Conservation (phyloP, 495 filamentous ascomycete species). For the Penicillium odoratum region DNA sequence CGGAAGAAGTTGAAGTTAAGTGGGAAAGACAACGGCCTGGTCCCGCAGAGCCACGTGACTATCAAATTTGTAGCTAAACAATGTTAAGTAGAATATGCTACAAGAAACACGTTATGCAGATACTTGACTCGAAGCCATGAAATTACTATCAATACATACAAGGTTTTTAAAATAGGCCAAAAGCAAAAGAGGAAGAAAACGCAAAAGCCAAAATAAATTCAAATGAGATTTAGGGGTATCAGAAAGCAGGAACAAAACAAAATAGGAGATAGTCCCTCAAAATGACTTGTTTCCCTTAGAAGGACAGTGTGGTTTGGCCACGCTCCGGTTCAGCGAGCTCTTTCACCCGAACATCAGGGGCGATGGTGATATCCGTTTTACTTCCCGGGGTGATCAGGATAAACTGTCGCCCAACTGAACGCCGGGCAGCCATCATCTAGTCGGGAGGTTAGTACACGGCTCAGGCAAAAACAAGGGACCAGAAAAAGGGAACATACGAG, state of each 20-base stretch:
- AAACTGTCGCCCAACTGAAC: constrained; percentile 86
- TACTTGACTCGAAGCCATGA: too few relatives aligned
- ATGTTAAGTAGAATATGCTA: too few relatives aligned
- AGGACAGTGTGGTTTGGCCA: constrained; percentile 43
- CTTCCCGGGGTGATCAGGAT: constrained; percentile 95
- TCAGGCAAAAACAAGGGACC: not conserved
- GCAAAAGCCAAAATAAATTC: not conserved
- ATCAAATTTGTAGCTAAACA: not conserved
- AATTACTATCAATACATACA: too few relatives aligned
- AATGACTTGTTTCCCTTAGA: constrained; percentile 17
- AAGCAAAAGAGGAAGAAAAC: not conserved
- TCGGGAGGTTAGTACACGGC: constrained; percentile 11
- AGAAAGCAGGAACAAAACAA: not conserved
- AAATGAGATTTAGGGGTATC: constrained; percentile 4
- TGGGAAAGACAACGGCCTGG: constrained; percentile 10
- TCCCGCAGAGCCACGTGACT: constrained; percentile 8
- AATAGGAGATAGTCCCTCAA: not conserved
- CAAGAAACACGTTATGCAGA: too few relatives aligned
- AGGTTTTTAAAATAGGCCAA: too few relatives aligned
- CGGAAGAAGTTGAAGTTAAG: constrained; percentile 11
- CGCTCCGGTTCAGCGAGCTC: constrained; percentile 70
- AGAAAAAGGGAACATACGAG: constrained; percentile 60
- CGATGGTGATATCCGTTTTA: constrained; percentile 66
- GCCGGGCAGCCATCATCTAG: constrained; percentile 78
- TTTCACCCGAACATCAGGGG: constrained; percentile 80